phyloP scores from a whole-genome alignment of 345 rosid genomes.

The Eucalyptus sideroxylon region DNA sequence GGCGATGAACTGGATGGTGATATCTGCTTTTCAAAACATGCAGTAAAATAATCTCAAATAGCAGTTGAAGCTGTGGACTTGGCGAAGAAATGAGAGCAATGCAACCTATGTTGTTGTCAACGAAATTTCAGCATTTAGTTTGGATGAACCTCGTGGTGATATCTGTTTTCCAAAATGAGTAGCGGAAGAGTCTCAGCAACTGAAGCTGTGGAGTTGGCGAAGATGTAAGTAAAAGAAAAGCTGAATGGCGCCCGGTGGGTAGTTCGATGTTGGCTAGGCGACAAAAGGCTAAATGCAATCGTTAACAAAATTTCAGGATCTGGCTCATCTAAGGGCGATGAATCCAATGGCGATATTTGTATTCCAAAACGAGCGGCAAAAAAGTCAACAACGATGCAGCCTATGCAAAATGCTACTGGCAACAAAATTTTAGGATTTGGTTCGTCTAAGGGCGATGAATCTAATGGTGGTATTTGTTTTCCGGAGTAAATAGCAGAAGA shows the following conservation, averaged over 20 bases:
- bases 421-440: background rate
- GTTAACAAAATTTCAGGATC: background rate
- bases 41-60: no score
- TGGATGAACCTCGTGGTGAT: background rate
- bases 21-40: no score
- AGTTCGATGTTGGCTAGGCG: background rate
- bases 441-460: background rate
- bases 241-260: background rate
- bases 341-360: background rate
- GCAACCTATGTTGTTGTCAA: background rate
- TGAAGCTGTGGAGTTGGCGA: background rate
- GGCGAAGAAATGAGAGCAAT: background rate
- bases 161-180: background rate
- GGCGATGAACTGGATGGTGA: no score
- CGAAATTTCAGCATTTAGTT: background rate
- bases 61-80: no score
- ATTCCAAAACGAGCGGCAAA: background rate
- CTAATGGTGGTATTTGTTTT: no score
- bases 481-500: background rate
- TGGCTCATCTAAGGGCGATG: background rate
- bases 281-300: background rate
- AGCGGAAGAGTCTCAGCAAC: no score
- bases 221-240: background rate
- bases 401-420: background rate
- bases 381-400: background rate